These are phyloP conservation scores for Heritiera littoralis DNA, from an alignment of 345 rosid species.

Conservation along the genomic window DNA sequence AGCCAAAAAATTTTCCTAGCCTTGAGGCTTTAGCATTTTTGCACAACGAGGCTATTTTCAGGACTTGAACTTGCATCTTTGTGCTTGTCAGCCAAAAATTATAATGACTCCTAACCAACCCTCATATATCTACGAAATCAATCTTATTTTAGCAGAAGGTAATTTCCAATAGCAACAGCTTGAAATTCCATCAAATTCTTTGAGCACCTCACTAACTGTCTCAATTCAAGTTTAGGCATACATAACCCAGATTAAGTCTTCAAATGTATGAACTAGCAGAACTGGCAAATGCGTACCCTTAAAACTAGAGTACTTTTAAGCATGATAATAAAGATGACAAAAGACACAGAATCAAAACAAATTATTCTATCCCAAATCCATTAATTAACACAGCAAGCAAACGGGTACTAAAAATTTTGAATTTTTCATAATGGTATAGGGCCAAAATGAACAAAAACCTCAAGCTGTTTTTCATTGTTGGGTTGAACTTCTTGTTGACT, in stretches of 20 bases:
- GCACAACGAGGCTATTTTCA: background rate
- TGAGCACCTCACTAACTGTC: background rate
- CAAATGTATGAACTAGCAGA: background rate
- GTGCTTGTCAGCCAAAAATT: background rate
- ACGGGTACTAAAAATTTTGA: slow-evolving; percentile 15
- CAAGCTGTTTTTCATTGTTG: slow-evolving; percentile 41
- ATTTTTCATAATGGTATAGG: slow-evolving; percentile 6
- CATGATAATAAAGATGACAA: background rate
- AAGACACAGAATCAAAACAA: slow-evolving; percentile 10
- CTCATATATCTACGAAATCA: slow-evolving; percentile 4
- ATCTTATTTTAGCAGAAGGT: background rate
- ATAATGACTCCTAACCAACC: background rate
- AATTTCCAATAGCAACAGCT: background rate
- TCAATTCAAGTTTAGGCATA: slow-evolving; percentile 3
- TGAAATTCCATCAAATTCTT: background rate
- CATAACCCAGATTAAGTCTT: slow-evolving; percentile 8
- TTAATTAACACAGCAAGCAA: slow-evolving; percentile 22
- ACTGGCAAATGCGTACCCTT: slow-evolving; percentile 12
- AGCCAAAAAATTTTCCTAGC: background rate
- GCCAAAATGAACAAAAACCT: slow-evolving; percentile 46
- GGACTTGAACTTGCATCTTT: background rate
- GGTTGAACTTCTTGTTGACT: slow-evolving; percentile 35
- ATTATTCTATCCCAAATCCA: slow-evolving; percentile 6
- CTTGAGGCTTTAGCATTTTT: background rate
- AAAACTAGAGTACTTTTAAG: background rate